phyloP scores from a whole-genome alignment of 306 rosid species.

The Mucuna pruriens region DNA sequence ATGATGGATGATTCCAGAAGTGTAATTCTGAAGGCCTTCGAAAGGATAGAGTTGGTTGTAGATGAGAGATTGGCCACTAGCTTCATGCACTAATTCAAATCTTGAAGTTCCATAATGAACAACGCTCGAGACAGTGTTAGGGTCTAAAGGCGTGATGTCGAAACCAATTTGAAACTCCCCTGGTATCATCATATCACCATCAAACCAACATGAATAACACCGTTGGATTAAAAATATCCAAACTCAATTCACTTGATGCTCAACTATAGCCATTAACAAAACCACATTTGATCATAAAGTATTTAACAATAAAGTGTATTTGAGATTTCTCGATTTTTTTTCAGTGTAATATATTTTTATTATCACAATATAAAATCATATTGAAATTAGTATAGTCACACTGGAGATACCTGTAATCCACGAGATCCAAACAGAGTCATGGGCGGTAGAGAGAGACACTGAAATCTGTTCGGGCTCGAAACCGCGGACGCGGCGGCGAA shows the following conservation, averaged over 20 bases:
- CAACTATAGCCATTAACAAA: too few species aligned
- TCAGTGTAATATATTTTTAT: too few species aligned
- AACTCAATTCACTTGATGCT: background rate
- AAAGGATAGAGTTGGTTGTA: conserved; percentile 82
- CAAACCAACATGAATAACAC: conserved; percentile 14
- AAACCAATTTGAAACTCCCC: conserved; percentile 85
- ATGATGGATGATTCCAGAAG: conserved; percentile 91
- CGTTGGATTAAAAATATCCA: background rate
- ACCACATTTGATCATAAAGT: too few species aligned
- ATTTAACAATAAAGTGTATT: too few species aligned
- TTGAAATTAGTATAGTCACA: background rate
- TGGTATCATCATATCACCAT: conserved; percentile 38
- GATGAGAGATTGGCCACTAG: conserved; percentile 71
- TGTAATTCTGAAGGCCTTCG: conserved; percentile 81
- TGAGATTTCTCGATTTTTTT: too few species aligned
- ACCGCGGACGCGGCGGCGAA: conserved; percentile 58
- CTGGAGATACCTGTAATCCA: conserved; percentile 71
- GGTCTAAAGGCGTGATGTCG: conserved; percentile 69
- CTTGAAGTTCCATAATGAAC: conserved; percentile 61
- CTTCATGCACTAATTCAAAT: conserved; percentile 51
- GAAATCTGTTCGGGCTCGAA: conserved; percentile 88
- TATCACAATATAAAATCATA: background rate
- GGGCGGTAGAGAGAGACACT: conserved; percentile 60
- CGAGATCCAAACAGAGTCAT: conserved; percentile 80
- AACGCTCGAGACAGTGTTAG: conserved; percentile 60